Conservation (phyloP, 495 filamentous ascomycete species). For the Podospora sp. region DNA sequence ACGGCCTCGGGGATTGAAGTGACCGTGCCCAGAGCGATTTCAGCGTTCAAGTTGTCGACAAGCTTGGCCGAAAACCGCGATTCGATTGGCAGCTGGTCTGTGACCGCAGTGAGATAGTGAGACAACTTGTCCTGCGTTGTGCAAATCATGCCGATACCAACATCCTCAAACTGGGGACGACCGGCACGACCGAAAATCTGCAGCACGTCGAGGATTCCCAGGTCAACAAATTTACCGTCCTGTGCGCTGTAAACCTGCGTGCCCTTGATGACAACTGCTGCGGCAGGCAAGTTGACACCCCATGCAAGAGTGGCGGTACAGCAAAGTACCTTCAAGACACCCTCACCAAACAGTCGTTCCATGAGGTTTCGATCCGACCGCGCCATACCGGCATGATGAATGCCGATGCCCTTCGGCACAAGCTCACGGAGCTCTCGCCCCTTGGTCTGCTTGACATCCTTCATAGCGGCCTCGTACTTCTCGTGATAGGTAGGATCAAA, state of each 20-base stretch:
- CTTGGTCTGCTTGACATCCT: conserved; percentile 80
- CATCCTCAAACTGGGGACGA: conserved; percentile 94
- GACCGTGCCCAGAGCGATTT: conserved; percentile 91
- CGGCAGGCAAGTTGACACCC: conserved; percentile 98
- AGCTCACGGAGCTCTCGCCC: conserved; percentile 85
- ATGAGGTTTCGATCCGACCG: conserved; percentile 90
- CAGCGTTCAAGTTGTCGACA: conserved; percentile 95
- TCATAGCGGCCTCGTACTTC: conserved; percentile 70
- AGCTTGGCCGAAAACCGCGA: conserved; percentile 87
- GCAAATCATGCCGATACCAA: conserved; percentile 94
- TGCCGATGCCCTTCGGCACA: conserved; percentile 84
- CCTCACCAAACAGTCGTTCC: conserved; percentile 85
- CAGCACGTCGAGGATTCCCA: conserved; percentile 95
- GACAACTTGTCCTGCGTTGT: conserved; percentile 88
- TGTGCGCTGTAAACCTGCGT: conserved; percentile 95
- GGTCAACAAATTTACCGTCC: conserved; percentile 93
- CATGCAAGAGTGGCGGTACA: conserved; percentile 98
- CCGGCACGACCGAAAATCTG: conserved; percentile 99
- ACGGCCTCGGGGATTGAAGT: conserved; percentile 93
- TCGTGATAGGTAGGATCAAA: conserved; percentile 76
- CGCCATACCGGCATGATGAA: conserved; percentile 95
- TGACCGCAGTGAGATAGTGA: conserved; percentile 93
- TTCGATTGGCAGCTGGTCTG: conserved; percentile 94
- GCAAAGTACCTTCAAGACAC: conserved; percentile 91
- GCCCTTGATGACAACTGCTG: conserved; percentile 96